These are phyloP conservation scores for Penicillium canescens DNA, from an alignment of 495 filamentous ascomycete genomes.

Conservation along the genomic window DNA sequence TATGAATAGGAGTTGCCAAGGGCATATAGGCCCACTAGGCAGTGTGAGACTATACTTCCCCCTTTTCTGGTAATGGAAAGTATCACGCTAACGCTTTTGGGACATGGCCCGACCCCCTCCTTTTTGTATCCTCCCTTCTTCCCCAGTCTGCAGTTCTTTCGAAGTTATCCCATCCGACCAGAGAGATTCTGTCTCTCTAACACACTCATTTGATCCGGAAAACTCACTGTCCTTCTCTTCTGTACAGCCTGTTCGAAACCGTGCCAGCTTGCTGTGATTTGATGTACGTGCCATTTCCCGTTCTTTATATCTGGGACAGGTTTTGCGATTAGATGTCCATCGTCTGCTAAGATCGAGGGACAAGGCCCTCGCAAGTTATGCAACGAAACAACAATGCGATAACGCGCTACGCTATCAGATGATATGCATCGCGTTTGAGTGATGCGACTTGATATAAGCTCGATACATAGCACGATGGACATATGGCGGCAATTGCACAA, in stretches of 20 bases:
- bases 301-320: conserved; percentile 1
- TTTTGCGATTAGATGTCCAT: neutral
- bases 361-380: too few relatives aligned
- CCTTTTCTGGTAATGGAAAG: conserved; percentile 9
- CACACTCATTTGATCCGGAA: conserved; percentile 44
- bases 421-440: too few relatives aligned
- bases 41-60: conserved; percentile 7
- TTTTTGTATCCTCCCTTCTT: conserved; percentile 24
- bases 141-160: conserved; percentile 21
- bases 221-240: conserved; percentile 31
- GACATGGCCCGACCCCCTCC: conserved; percentile 11
- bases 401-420: too few relatives aligned
- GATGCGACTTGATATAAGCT: too few relatives aligned
- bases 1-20: neutral
- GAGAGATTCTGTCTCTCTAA: conserved; percentile 47
- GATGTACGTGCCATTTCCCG: conserved; percentile 32
- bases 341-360: neutral
- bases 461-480: neutral
- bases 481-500: neutral
- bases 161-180: conserved; percentile 46
- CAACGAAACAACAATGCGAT: too few relatives aligned
- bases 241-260: conserved; percentile 36
- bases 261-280: conserved; percentile 35
- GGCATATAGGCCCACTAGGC: conserved; percentile 4
- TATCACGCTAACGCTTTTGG: conserved; percentile 18